Conservation (phyloP, 192 early-diverging fungal genomes). For the Allomyces macrogynus region DNA sequence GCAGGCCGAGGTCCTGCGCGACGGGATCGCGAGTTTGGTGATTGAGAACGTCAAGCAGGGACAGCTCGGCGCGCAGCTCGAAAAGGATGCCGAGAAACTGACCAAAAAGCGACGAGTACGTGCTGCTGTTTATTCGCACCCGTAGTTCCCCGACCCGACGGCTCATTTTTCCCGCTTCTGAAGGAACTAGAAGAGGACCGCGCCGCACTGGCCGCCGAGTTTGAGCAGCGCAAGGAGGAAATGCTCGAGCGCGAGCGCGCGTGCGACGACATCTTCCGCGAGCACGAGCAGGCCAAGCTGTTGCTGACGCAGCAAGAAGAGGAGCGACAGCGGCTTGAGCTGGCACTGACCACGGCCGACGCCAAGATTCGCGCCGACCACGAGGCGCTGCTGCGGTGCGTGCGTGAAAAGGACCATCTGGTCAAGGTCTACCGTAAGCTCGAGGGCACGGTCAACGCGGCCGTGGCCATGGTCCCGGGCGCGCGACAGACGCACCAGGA, state of each 20-base stretch:
- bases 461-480: not conserved
- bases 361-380: constrained; percentile 33
- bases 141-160: no score
- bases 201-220: constrained; percentile 27
- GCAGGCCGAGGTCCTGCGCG: constrained; percentile 31
- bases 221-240: constrained; percentile 25
- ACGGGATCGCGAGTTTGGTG: constrained; percentile 28
- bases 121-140: no score
- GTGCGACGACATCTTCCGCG: constrained; percentile 39
- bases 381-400: constrained; percentile 25
- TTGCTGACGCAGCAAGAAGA: constrained; percentile 29
- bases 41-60: constrained; percentile 36
- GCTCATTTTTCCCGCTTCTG: no score
- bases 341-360: constrained; percentile 11
- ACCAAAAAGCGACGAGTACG: constrained; percentile 20
- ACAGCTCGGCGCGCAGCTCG: constrained; percentile 22
- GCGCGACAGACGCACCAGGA: not conserved
- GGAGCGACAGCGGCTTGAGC: constrained; percentile 25
- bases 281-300: constrained; percentile 40
- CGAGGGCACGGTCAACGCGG: constrained; percentile 27
- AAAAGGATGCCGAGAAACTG: constrained; percentile 33
- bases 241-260: constrained; percentile 34
- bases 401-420: constrained; percentile 37
- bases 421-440: constrained; percentile 28
- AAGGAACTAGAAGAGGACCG: constrained; percentile 31